Conservation (phyloP, 768 basidiomycete genomes). For the Tephrocybe sp. region DNA sequence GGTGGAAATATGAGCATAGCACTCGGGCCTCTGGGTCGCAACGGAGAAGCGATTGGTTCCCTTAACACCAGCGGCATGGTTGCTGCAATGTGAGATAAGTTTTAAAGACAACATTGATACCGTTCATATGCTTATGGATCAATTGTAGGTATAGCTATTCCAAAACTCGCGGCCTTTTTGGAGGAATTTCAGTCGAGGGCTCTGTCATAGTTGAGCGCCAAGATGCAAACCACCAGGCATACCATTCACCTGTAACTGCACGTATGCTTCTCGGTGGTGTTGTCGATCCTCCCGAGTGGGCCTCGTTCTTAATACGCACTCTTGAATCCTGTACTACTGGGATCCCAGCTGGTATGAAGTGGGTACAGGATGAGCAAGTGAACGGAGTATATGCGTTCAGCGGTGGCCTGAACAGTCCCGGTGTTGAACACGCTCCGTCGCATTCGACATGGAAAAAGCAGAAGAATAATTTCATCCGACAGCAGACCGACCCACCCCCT, state of each 20-base stretch:
- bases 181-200: slow-evolving; percentile 86
- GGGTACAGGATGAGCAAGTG: slow-evolving; percentile 54
- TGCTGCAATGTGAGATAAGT: slow-evolving; percentile 73
- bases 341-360: slow-evolving; percentile 61
- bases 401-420: slow-evolving; percentile 44
- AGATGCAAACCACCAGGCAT: slow-evolving; percentile 87
- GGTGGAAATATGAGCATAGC: slow-evolving; percentile 91
- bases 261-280: slow-evolving; percentile 79
- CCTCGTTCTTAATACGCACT: slow-evolving; percentile 67
- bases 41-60: slow-evolving; percentile 87
- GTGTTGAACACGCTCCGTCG: slow-evolving; percentile 29
- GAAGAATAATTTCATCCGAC: slow-evolving; percentile 23
- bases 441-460: slow-evolving; percentile 51
- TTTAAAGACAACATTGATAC: neutral
- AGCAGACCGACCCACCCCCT: slow-evolving; percentile 44
- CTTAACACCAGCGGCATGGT: slow-evolving; percentile 83
- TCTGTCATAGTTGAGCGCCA: slow-evolving; percentile 91
- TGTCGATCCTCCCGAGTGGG: slow-evolving; percentile 77
- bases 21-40: slow-evolving; percentile 89
- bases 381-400: slow-evolving; percentile 57
- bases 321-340: slow-evolving; percentile 67
- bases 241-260: slow-evolving; percentile 67
- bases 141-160: slow-evolving; percentile 77
- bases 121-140: neutral
- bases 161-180: slow-evolving; percentile 91